These are phyloP conservation scores for Wallacemonas sp. DNA, from an alignment of 208 protist genomes.

Conservation along the genomic window DNA sequence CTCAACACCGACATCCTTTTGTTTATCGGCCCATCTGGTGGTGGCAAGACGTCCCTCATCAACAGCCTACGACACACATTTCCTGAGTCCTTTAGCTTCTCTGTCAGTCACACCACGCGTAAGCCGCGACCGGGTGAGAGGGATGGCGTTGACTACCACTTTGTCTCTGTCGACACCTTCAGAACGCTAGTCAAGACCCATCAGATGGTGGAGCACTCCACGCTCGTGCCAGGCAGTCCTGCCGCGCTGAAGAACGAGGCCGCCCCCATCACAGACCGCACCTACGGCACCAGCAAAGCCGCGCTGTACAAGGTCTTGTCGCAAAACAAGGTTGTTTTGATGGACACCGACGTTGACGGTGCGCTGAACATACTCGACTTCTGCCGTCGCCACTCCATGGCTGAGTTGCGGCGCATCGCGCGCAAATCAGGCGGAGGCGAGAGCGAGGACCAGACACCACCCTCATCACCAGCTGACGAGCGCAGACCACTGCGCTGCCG, in stretches of 20 bases:
- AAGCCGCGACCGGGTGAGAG: slow-evolving; percentile 69
- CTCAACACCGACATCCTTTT: slow-evolving; percentile 59
- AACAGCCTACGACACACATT: slow-evolving; percentile 45
- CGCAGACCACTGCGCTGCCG: slow-evolving; percentile 40
- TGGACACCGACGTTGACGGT: slow-evolving; percentile 86
- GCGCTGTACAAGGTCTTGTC: slow-evolving; percentile 58
- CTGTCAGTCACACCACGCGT: slow-evolving; percentile 90
- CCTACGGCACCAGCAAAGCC: slow-evolving; percentile 87
- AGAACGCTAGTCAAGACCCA: slow-evolving; percentile 43
- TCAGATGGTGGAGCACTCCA: slow-evolving; percentile 81
- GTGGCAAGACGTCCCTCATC: slow-evolving; percentile 91
- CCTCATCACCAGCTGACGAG: too few species aligned
- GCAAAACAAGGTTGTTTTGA: slow-evolving; percentile 49
- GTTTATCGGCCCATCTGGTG: slow-evolving; percentile 84
- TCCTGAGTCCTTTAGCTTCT: slow-evolving; percentile 77
- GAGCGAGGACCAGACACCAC: too few species aligned
- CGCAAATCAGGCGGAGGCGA: too few species aligned
- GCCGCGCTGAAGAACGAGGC: slow-evolving; percentile 5
- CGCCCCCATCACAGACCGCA: slow-evolving; percentile 8
- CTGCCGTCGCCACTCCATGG: slow-evolving; percentile 31
- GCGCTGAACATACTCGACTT: slow-evolving; percentile 63
- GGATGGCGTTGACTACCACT: slow-evolving; percentile 89
- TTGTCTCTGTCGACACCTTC: slow-evolving; percentile 55
- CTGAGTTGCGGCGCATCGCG: slow-evolving; percentile 9
- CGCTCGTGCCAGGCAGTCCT: slow-evolving; percentile 8